A percentile compares a stretch with the other conserved stretches of the same genome.
Evolutionary conservation across 108 stramenopile genomes (phyloP).

Genomic region (Schizochytrium sp.): DNA sequence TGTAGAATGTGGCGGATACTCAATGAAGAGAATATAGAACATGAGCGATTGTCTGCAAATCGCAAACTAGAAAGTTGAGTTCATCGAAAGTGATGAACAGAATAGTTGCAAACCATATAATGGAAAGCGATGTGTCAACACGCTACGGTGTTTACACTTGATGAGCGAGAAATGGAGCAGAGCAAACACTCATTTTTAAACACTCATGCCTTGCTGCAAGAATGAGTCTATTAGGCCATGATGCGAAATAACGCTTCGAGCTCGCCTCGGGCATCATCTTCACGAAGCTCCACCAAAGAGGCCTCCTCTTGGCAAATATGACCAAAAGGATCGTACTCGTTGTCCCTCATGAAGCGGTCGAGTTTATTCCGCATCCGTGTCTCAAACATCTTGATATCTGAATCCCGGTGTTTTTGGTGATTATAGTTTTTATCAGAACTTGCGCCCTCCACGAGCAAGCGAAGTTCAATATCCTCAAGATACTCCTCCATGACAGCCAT

Average conservation of each 20-base stretch:
- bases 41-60: no score
- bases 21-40: no score
- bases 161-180: neutral
- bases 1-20: no score
- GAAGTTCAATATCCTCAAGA: neutral
- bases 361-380: neutral
- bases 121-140: no score
- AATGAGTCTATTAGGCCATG: neutral
- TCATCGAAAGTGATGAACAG: no score
- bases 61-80: no score
- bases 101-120: no score
- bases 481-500: constrained; percentile 41
- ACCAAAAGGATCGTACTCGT: constrained; percentile 4
- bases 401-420: neutral
- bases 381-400: neutral
- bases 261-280: constrained; percentile 19
- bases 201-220: neutral
- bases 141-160: no score
- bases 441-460: neutral
- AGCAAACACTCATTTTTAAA: neutral
- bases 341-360: constrained; percentile 10
- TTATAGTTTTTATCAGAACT: neutral
- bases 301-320: constrained; percentile 36
- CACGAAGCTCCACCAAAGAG: neutral
- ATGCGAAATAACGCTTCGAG: neutral